Evolutionary conservation across 1,284 basidiomycete genomes (phyloP), one percentile per base, ranked within the genome.

Genomic region (Coriolopsis trogii): DNA sequence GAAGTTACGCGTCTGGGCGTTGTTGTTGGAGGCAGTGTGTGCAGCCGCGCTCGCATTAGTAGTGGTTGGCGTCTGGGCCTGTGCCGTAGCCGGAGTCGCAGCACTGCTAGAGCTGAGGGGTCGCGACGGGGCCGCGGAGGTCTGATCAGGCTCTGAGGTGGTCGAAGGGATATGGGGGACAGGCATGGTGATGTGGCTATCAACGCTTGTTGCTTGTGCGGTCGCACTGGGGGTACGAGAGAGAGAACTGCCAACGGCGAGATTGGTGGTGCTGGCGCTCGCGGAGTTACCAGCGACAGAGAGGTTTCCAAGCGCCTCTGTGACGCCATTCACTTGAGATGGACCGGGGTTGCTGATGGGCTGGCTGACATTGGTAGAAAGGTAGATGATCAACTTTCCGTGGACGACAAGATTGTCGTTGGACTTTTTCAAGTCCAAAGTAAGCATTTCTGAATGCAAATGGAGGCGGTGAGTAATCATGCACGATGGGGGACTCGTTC

Each of bases 391-490:
- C 54, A 95, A 78, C 71, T 92, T 92, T 51, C 93, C 93, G 63
- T 91, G 89, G 0, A 95, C 93, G 39, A 88, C 82, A 36, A 93
- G 80, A 63, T 91, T 91, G 69, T 94, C 93, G 63, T 89, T 91
- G 13, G 90, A 89, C 78, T 91, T 91, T 63, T 90, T 89, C 53
- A 95, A 75, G 65, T 94, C 92, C 59, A 84, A 78, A 9, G 88
- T 91, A 53, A 93, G 80, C 70, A 88, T 84, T 63, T 89, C 91
- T 91, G 65, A 9, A 33, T 9, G 12, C 21, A 16, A 15, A 9
- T 25, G 18, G 33, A n/a, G 12, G 20, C 13, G n/a, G 33, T n/a
- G 30, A 31, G 30, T 16, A 16, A 34, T 16, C n/a, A n/a, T n/a
- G n/a, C n/a, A 16, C 1, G n/a, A 34, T 34, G 33, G 4, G n/a